These are phyloP conservation scores for Acanthochlamys bracteata DNA, from an alignment of 106 monocot species.

Conservation along the genomic window DNA sequence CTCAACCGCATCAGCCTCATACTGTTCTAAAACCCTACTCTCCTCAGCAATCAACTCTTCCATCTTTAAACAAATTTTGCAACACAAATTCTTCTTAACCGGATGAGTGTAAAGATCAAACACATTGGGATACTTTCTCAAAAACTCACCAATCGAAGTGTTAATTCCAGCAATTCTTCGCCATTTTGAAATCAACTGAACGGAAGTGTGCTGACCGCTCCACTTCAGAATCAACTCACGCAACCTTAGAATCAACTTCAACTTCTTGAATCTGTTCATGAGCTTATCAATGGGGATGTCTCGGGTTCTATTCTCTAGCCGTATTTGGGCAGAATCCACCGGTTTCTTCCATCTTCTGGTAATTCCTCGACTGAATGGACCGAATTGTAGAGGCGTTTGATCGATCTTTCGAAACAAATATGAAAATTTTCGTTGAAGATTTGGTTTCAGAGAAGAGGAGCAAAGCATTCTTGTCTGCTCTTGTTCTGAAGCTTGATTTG, in stretches of 20 bases:
- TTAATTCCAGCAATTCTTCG: slow-evolving; percentile 38
- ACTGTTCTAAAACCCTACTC: slow-evolving; percentile 12
- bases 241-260: slow-evolving; percentile 31
- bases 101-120: slow-evolving; percentile 61
- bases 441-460: no score
- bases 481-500: no score
- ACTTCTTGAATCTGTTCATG: slow-evolving; percentile 36
- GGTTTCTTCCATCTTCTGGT: slow-evolving; percentile 65
- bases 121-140: slow-evolving; percentile 52
- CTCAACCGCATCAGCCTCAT: slow-evolving; percentile 11
- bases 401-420: no score
- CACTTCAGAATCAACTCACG: slow-evolving; percentile 32
- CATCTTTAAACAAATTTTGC: slow-evolving; percentile 32
- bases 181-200: slow-evolving; percentile 61
- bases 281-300: slow-evolving; percentile 65
- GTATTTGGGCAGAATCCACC: slow-evolving; percentile 59
- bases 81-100: slow-evolving; percentile 28
- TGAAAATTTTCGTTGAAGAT: no score
- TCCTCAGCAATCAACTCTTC: slow-evolving; percentile 47
- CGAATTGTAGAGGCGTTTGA: slow-evolving; percentile 1
- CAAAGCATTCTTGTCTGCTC: no score
- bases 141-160: slow-evolving; percentile 38
- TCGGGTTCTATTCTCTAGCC: slow-evolving; percentile 54
- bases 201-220: slow-evolving; percentile 36
- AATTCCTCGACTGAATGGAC: slow-evolving; percentile 26